Conservation (phyloP, 2,329 filamentous ascomycete genomes). For the Helotiales sp. region DNA sequence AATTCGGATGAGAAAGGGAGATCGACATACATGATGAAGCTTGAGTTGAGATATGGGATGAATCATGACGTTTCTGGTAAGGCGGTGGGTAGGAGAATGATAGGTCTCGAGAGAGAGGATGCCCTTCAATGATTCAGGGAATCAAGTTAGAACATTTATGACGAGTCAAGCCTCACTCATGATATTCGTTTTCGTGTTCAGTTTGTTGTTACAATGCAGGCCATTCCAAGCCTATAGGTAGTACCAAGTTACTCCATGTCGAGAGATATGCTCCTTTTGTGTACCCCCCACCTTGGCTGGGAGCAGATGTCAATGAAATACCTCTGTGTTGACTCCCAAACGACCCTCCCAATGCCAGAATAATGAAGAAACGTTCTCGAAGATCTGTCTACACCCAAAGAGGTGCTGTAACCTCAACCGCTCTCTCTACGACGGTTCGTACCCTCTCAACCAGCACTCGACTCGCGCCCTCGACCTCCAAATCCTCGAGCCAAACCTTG, state of each 20-base stretch:
- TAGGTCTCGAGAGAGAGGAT: not conserved
- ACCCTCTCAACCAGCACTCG: slow-evolving; percentile 83
- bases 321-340: not conserved
- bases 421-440: slow-evolving; percentile 85
- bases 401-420: slow-evolving; percentile 83
- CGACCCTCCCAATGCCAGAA: not conserved
- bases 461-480: slow-evolving; percentile 87
- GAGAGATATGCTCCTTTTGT: not conserved
- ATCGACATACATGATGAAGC: not conserved
- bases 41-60: not conserved
- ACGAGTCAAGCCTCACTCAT: not conserved
- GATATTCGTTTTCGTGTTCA: not conserved
- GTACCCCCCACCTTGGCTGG: not conserved
- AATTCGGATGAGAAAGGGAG: not conserved
- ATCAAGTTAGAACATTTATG: not conserved
- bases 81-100: not conserved
- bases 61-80: not conserved
- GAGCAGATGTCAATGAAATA: not conserved
- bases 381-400: slow-evolving; percentile 50
- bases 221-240: not conserved
- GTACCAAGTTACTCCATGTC: not conserved
- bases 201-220: not conserved
- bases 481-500: slow-evolving; percentile 87
- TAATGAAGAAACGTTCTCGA: not conserved
- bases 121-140: not conserved